Evolutionary conservation across 2,329 filamentous ascomycete species (phyloP).

Genomic region (Rosellinia necatrix): DNA sequence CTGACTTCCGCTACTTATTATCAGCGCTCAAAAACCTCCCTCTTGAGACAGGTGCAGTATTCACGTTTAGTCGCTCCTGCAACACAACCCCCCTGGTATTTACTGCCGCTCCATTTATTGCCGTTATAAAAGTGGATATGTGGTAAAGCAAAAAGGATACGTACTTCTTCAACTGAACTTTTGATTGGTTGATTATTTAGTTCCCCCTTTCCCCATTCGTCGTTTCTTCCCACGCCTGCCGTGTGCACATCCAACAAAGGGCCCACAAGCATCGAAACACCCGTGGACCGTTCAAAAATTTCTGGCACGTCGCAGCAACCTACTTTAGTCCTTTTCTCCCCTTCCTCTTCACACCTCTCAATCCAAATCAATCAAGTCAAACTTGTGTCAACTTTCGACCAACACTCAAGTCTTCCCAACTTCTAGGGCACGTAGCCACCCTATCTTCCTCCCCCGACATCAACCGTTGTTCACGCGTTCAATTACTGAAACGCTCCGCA

Average conservation of each 20-base stretch:
- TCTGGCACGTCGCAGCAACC: conserved; percentile 41
- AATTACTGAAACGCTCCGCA: conserved; percentile 49
- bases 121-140: neutral
- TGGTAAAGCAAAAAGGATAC: conserved; percentile 8
- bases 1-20: neutral
- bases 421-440: conserved; percentile 90
- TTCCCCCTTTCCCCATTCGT: conserved; percentile 28
- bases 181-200: conserved; percentile 32
- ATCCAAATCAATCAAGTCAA: conserved; percentile 49
- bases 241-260: conserved; percentile 32
- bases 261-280: conserved; percentile 41
- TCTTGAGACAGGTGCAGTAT: conserved; percentile 3
- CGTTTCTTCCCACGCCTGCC: conserved; percentile 32
- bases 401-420: conserved; percentile 52
- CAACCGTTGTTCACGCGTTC: conserved; percentile 70
- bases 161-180: conserved; percentile 11
- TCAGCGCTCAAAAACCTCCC: no score
- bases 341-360: conserved; percentile 45
- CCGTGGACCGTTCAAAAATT: conserved; percentile 45
- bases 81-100: neutral
- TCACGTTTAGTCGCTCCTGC: neutral
- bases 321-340: conserved; percentile 38
- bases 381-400: conserved; percentile 43
- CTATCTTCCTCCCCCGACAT: conserved; percentile 67
- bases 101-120: neutral